Conservation (phyloP, 805 yeast genomes). For the Hagleromyces aurorensis region DNA sequence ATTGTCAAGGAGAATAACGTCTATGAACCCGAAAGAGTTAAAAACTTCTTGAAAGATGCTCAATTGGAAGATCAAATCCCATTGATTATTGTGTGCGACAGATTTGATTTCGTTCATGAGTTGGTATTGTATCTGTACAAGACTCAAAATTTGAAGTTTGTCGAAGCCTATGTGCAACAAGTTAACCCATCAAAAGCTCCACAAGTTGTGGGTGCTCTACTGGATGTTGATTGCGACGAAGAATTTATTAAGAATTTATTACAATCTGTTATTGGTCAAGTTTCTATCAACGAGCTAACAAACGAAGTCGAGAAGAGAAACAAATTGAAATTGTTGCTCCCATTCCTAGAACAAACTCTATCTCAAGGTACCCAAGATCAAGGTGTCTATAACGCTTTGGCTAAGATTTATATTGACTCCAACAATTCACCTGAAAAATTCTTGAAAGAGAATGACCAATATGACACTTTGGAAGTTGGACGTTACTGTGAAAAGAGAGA, state of each 20-base stretch:
- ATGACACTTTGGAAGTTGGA: slow-evolving; percentile 94
- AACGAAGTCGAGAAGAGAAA: slow-evolving; percentile 95
- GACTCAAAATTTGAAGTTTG: slow-evolving; percentile 90
- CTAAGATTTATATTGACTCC: slow-evolving; percentile 95
- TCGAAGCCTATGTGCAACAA: slow-evolving; percentile 96
- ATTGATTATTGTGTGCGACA: slow-evolving; percentile 90
- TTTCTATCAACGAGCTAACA: slow-evolving; percentile 83
- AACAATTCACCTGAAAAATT: slow-evolving; percentile 97
- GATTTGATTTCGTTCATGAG: slow-evolving; percentile 86
- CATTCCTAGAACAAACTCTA: slow-evolving; percentile 85
- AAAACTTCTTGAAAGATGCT: slow-evolving; percentile 92
- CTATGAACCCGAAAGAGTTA: slow-evolving; percentile 94
- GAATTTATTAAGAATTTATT: slow-evolving; percentile 70
- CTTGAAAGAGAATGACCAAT: slow-evolving; percentile 79
- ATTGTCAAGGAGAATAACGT: slow-evolving; percentile 89
- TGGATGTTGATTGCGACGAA: slow-evolving; percentile 98
- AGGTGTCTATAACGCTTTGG: slow-evolving; percentile 89
- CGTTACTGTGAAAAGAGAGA: slow-evolving; percentile 98
- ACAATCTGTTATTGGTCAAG: slow-evolving; percentile 84
- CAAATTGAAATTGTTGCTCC: slow-evolving; percentile 82
- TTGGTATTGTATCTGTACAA: slow-evolving; percentile 88
- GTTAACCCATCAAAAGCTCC: slow-evolving; percentile 95
- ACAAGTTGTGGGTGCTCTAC: slow-evolving; percentile 89
- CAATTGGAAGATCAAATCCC: slow-evolving; percentile 93
- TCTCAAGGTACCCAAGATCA: slow-evolving; percentile 80